Base-by-base conservation (phyloP, 1,284 basidiomycete genomes). In the Salmacisia buchloeana region DNA sequence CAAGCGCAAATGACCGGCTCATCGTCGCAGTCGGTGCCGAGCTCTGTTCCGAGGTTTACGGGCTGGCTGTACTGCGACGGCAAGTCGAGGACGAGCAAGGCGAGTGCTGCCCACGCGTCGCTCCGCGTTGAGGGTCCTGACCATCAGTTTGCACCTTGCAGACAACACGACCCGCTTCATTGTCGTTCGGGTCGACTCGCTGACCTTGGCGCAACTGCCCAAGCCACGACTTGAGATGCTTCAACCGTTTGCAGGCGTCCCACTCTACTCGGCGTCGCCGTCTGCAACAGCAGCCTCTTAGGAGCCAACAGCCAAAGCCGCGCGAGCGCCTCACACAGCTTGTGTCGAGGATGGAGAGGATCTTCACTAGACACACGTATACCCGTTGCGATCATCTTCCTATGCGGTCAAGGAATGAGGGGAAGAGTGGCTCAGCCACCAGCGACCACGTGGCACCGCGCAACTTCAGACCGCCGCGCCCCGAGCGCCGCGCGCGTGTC, bases 31-130 rank as follows among this genome's bases (percentile, higher is more conserved):
- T 54, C 49, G 49, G 49, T 9, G 25, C 49, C 15, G 49, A 54
- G 49, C 49, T 54, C 3, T 54, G 49, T n/a, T 25, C 49, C 4
- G 49, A 54, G 31, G 49, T 54, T 9, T 54, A 54, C 29, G 49
- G 49, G 3, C 49, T 54, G 3, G 25, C 49, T 3, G 5, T 54
- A 7, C 29, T 54, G 4, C 25, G 49, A 2, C 2, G 49, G 18
- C 25, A 54, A 5, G 27, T 54, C 15, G 49, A 54, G 21, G 49
- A 54, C 21, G 23, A 43, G 41, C 41, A 21, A 18, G 41, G 41
- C 23, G 41, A 43, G 41, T 43, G 41, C 23, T 18, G n/a, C n/a
- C n/a, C 15, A 38, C n/a, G 36, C 23, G 23, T 43, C 41, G 18
- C 23, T n/a, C n/a, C n/a, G 36, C 36, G n/a, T 38, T 2, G 35